Evolutionary conservation across 1,284 basidiomycete species (phyloP).

Genomic region (Ustilago shanxiensis): DNA sequence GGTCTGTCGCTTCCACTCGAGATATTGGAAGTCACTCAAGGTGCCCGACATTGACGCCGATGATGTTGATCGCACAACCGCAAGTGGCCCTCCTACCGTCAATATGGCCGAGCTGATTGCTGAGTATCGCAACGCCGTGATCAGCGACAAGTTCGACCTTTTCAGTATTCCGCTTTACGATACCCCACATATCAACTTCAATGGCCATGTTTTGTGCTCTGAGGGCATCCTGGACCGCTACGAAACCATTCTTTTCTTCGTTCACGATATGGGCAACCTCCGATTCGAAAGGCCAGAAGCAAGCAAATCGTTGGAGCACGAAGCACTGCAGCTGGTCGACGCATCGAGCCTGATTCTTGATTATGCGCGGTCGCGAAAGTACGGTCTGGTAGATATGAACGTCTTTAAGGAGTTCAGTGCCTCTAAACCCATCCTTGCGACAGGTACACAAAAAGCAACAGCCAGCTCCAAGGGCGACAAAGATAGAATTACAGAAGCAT

Average conservation of each 20-base stretch:
- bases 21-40: constrained; percentile 85
- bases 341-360: constrained; percentile 82
- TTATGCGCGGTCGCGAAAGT: constrained; percentile 79
- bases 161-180: constrained; percentile 81
- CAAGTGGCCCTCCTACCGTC: constrained; percentile 18
- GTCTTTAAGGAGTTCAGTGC: constrained; percentile 78
- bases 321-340: constrained; percentile 74
- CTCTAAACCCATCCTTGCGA: not conserved
- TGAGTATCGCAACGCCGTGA: constrained; percentile 82
- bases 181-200: constrained; percentile 79
- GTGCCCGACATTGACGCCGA: constrained; percentile 31
- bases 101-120: constrained; percentile 79
- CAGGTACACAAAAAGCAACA: not conserved
- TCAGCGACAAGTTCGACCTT: constrained; percentile 81
- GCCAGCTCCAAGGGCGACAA: not conserved
- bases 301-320: not conserved
- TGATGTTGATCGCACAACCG: constrained; percentile 21
- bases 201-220: constrained; percentile 86
- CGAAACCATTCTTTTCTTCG: constrained; percentile 57
- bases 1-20: constrained; percentile 86
- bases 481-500: not conserved
- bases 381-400: constrained; percentile 87
- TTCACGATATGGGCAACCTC: constrained; percentile 62
- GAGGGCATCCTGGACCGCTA: constrained; percentile 72
- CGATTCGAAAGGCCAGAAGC: constrained; percentile 26